Evolutionary conservation across 1,284 basidiomycete genomes (phyloP), one percentile per base, ranked within the genome.

Genomic region (Spongispora temasekensis): DNA sequence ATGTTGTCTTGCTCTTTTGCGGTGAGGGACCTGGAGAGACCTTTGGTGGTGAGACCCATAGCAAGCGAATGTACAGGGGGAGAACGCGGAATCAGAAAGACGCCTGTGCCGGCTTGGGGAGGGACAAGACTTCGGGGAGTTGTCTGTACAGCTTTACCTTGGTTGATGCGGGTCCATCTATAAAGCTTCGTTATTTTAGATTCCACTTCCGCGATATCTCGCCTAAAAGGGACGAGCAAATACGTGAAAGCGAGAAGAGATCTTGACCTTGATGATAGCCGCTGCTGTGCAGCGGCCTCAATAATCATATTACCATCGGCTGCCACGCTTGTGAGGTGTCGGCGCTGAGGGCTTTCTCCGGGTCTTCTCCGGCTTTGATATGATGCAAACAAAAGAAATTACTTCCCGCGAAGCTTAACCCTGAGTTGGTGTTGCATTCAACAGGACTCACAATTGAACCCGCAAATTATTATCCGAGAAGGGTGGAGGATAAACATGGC

Each of bases 1-100:
- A 93, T 79, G 44, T 85, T 81, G 32, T 90, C 88, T 61, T 86
- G 83, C 72, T 92, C 90, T 59, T 83, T 78, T 6, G 81, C 71
- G 3, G 81, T 85, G 51, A 91, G 78, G 0, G 86, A 80, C 25
- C 88, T 58, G 3, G 74, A 68, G 55, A 75, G 64, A 54, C 71
- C 68, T 53, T 72, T 75, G 25, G 64, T 62, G 19, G 71, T 61
- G 19, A 75, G 58, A 50, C 73, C 71, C 71, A 73, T 75, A 17
- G 61, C 5, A 28, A 60, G 63, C n/a, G 64, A 63, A 28, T 27
- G 65, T 34, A 61, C 59, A 53, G 58, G 58, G 53, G 60, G 34
- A 44, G 25, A 60, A 52, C 31, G 46, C 44, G 25, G 13, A 25
- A 46, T 10, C 23, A 19, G 50, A 34, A 60, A 30, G 35, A 55